Evolutionary conservation across 495 filamentous ascomycete genomes (phyloP), one percentile per base, ranked within the genome.

Genomic region (Hypoxylon subgilvum): DNA sequence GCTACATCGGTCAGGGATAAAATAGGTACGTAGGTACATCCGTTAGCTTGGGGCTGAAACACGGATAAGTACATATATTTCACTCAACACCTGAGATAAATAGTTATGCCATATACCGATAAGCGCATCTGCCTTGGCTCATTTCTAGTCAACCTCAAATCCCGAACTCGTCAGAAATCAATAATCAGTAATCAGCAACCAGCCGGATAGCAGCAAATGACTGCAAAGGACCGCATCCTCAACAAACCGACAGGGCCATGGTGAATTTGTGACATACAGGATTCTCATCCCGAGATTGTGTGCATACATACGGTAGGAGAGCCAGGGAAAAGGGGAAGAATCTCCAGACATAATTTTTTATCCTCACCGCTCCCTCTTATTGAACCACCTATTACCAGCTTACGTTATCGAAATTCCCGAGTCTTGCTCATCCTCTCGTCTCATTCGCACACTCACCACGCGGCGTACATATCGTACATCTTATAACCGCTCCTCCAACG

Each of bases 371-470:
- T 53, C 60, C 45, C 41, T n/a, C 16, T 23, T 28, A 8, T 49
- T 39, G 52, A 30, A 64, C 34, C 46, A 52, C 53, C 48, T 31
- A 47, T 25, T 40, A 42, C 49, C 30, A 25, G 53, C 60, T 64
- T 65, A 61, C 55, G 49, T 61, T 59, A 65, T 61, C 46, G 55
- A 56, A 55, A 58, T 54, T 10, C 38, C 13, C 21, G 14, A 13
- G 21, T 27, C 31, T 56, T 45, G 17, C 22, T 56, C 39, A 32
- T 8, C 16, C 10, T 17, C 22, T 27, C 12, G 16, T 8, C 27
- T 48, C 48, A 50, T 21, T 53, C 23, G 22, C 51, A 50, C 50
- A 27, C 23, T 8, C 19, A n/a, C 23, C 23, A n/a, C n/a, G n/a
- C n/a, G n/a, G n/a, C n/a, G n/a, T 19, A 34, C 23, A 38, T 34